Conservation (phyloP, 2,329 filamentous ascomycete species). For the Dichotomopilus funicola region DNA sequence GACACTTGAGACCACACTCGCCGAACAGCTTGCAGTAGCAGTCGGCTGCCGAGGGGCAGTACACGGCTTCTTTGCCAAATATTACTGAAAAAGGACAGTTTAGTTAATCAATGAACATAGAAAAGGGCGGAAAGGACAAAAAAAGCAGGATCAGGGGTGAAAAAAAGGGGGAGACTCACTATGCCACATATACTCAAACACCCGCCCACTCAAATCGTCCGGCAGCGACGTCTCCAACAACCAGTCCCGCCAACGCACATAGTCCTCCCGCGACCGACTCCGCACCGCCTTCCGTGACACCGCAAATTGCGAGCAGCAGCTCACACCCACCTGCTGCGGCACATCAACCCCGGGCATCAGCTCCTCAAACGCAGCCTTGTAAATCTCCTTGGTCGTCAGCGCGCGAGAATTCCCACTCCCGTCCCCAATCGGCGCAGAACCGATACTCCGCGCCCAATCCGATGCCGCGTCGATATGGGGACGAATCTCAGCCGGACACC, state of each 20-base stretch:
- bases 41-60: conserved; percentile 54
- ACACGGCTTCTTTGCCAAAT: conserved; percentile 49
- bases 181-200: conserved; percentile 63
- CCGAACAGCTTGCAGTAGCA: conserved; percentile 65
- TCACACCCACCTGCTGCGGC: conserved; percentile 44
- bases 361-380: conserved; percentile 37
- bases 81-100: conserved; percentile 38
- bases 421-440: neutral
- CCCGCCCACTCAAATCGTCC: conserved; percentile 50
- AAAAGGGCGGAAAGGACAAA: too few species aligned
- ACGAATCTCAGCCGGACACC: conserved; percentile 45
- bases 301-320: conserved; percentile 63
- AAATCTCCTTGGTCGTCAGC: conserved; percentile 37
- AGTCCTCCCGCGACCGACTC: conserved; percentile 44
- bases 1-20: conserved; percentile 43
- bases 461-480: conserved; percentile 29
- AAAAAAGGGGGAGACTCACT: conserved; percentile 31
- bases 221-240: conserved; percentile 47
- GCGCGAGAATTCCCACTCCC: neutral
- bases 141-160: neutral
- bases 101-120: neutral
- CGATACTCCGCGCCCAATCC: neutral
- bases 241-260: conserved; percentile 53
- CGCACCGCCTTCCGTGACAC: conserved; percentile 48
- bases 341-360: conserved; percentile 37